Evolutionary conservation across 2,329 filamentous ascomycete species (phyloP).

Genomic region (Alternaria brassicicola): DNA sequence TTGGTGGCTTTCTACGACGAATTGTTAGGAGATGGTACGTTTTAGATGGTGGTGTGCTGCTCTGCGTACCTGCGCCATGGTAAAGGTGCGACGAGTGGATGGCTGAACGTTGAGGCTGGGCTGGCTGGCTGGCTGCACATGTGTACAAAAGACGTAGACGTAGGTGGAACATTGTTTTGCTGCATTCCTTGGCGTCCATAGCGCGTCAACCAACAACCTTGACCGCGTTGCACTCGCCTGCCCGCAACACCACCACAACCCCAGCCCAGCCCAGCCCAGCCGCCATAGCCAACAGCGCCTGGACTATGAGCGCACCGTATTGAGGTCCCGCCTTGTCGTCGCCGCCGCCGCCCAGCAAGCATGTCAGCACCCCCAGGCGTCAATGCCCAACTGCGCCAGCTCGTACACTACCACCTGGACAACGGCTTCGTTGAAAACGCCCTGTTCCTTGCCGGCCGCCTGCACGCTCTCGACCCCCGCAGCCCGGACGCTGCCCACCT

Average conservation of each 20-base stretch:
- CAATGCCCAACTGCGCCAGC: constrained; percentile 66
- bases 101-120: neutral
- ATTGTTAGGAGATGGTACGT: constrained; percentile 30
- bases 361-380: constrained; percentile 66
- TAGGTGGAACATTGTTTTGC: constrained; percentile 1
- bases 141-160: neutral
- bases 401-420: constrained; percentile 80
- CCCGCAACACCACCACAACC: constrained; percentile 7
- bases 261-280: constrained; percentile 1
- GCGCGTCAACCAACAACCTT: constrained; percentile 12
- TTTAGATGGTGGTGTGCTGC: no score
- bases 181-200: constrained; percentile 1
- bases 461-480: constrained; percentile 82
- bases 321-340: constrained; percentile 14
- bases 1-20: constrained; percentile 58
- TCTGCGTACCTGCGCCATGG: constrained; percentile 12
- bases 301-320: constrained; percentile 11
- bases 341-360: constrained; percentile 13
- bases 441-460: constrained; percentile 87
- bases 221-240: constrained; percentile 11
- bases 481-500: constrained; percentile 82
- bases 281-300: neutral
- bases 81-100: neutral
- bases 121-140: neutral
- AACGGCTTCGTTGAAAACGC: constrained; percentile 89